Evolutionary conservation across 2,329 filamentous ascomycete species (phyloP).

Genomic region (Penicillium polonicum): DNA sequence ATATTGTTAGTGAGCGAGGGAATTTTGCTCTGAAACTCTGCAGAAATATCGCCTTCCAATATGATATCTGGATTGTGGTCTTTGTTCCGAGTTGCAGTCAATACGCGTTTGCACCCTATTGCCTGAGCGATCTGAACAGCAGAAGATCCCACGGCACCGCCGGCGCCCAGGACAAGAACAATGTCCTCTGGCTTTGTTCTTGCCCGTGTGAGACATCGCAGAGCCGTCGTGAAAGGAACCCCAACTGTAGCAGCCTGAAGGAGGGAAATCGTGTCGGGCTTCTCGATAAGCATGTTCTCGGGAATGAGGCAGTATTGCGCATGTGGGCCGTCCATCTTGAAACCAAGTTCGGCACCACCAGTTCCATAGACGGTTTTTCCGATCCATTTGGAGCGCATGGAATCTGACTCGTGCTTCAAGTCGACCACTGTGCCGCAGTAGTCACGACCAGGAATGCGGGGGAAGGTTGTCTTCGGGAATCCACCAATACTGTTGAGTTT

Average conservation of each 20-base stretch:
- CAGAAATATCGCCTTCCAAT: background rate
- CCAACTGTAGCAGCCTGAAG: slow-evolving; percentile 31
- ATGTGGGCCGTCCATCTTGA: slow-evolving; percentile 28
- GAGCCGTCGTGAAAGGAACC: slow-evolving; percentile 29
- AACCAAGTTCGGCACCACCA: slow-evolving; percentile 27
- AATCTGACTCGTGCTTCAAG: slow-evolving; percentile 4
- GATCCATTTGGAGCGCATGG: slow-evolving; percentile 15
- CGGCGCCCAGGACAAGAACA: slow-evolving; percentile 32
- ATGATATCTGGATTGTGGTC: slow-evolving; percentile 23
- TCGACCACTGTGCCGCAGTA: slow-evolving; percentile 31
- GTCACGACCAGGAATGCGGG: slow-evolving; percentile 33
- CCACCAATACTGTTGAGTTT: slow-evolving; percentile 33
- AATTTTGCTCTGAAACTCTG: slow-evolving; percentile 3
- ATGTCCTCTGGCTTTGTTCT: slow-evolving; percentile 22
- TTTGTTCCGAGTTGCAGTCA: slow-evolving; percentile 23
- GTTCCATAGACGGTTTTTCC: slow-evolving; percentile 33
- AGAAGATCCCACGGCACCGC: slow-evolving; percentile 29
- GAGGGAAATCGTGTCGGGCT: slow-evolving; percentile 20
- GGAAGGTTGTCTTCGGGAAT: slow-evolving; percentile 31
- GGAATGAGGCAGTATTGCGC: slow-evolving; percentile 28
- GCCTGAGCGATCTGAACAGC: slow-evolving; percentile 24
- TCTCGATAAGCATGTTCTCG: slow-evolving; percentile 18
- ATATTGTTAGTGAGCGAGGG: slow-evolving; percentile 12
- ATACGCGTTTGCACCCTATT: slow-evolving; percentile 26
- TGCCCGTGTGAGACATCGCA: slow-evolving; percentile 23